Conservation (phyloP, 495 filamentous ascomycete species). For the Talaromyces nanjingensis region DNA sequence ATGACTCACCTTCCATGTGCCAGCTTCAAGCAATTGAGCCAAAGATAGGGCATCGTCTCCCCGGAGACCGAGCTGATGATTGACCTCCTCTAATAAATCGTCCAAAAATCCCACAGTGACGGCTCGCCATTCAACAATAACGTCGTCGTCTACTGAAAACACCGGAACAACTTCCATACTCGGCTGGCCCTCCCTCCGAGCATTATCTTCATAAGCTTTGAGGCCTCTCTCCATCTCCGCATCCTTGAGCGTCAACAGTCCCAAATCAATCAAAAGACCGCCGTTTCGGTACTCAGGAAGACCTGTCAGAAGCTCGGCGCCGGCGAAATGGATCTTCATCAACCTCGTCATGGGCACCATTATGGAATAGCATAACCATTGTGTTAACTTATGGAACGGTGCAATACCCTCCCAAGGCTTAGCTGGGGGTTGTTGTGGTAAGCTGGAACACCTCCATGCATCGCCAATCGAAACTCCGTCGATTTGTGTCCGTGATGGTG, state of each 20-base stretch:
- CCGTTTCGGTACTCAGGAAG: constrained; percentile 67
- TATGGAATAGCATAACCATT: constrained; percentile 68
- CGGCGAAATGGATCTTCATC: constrained; percentile 57
- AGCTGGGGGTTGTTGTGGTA: constrained; percentile 66
- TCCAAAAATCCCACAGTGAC: constrained; percentile 62
- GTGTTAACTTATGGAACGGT: constrained; percentile 73
- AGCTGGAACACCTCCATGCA: constrained; percentile 82
- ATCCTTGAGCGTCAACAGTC: constrained; percentile 53
- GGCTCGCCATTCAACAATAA: constrained; percentile 66
- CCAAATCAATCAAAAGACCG: constrained; percentile 60
- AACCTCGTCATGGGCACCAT: constrained; percentile 63
- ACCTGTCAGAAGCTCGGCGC: constrained; percentile 56
- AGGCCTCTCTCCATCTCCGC: constrained; percentile 57
- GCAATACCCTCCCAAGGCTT: constrained; percentile 89
- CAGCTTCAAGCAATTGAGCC: constrained; percentile 65
- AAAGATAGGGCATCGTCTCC: constrained; percentile 49
- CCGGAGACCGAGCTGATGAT: constrained; percentile 50
- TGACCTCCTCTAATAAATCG: constrained; percentile 53
- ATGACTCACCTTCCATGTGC: constrained; percentile 69
- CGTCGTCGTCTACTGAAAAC: constrained; percentile 58
- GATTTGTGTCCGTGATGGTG: constrained; percentile 76
- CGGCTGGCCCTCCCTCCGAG: constrained; percentile 64
- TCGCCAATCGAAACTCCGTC: constrained; percentile 87
- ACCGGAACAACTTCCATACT: constrained; percentile 61
- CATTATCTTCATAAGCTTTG: constrained; percentile 63